Conservation (phyloP, 768 basidiomycete species). For the Neoboletus brunneissimus region DNA sequence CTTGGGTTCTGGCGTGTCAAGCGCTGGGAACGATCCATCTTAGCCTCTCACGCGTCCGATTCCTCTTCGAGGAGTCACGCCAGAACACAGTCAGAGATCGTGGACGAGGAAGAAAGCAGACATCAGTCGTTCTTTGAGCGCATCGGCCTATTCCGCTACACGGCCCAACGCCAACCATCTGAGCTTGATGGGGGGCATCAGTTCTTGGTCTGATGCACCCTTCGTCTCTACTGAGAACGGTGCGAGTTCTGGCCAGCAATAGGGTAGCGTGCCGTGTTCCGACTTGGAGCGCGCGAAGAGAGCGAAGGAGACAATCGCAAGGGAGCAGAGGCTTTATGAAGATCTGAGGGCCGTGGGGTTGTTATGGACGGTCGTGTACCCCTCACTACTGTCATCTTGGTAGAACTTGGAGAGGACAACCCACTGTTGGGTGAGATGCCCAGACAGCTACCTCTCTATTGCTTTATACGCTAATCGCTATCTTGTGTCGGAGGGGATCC, state of each 20-base stretch:
- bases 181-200: conserved; percentile 6
- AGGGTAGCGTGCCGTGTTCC: conserved; percentile 35
- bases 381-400: neutral
- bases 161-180: conserved; percentile 9
- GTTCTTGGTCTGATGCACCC: conserved; percentile 7
- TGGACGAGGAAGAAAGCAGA: conserved; percentile 26
- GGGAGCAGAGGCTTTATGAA: conserved; percentile 55
- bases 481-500: neutral
- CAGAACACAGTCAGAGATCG: conserved; percentile 26
- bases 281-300: conserved; percentile 44
- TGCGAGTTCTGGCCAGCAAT: conserved; percentile 29
- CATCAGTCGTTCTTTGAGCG: conserved; percentile 32
- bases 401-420: neutral
- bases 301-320: conserved; percentile 45
- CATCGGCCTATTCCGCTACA: conserved; percentile 20
- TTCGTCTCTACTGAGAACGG: conserved; percentile 20
- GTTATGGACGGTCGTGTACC: conserved; percentile 36
- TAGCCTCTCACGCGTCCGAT: conserved; percentile 42
- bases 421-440: neutral
- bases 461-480: conserved; percentile 25
- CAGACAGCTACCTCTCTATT: neutral
- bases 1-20: conserved; percentile 90
- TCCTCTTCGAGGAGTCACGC: conserved; percentile 35
- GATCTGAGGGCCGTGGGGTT: conserved; percentile 66
- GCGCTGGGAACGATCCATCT: conserved; percentile 79